Evolutionary conservation across 345 rosid species (phyloP), one percentile per base, ranked within the genome.

Genomic region (Acer saccharum): DNA sequence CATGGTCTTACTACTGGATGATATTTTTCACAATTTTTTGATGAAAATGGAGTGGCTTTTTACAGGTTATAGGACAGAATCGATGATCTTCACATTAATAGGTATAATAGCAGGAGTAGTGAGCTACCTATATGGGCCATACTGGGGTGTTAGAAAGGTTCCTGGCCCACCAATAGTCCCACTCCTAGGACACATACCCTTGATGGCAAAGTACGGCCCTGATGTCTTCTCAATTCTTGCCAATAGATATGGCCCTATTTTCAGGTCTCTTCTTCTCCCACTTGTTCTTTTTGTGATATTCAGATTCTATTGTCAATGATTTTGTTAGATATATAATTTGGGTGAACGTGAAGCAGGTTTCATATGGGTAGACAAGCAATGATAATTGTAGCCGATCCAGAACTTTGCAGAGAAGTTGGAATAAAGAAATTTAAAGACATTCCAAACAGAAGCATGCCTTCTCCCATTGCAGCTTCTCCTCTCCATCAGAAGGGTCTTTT

Each of bases 331-430:
- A 62, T 65, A 12, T 27, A 50, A 14, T 74, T 61, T 27, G 20
- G 52, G 9, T 80, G 78, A 52, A 23, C 35, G 6, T 80, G 77
- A 52, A 23, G 55, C 88, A 95, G 99, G 89, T 95, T 95, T 86
- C 99, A 95, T 78, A 90, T 95, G 99, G 99, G 98, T 21, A 92
- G 99, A 65, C 99, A 95, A 62, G 97, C 99, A 44, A 80, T 95
- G 69, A 87, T 95, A 76, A 91, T 95, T 10, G 74, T 93, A 23
- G 98, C 97, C 57, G 96, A 91, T 73, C 82, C 98, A 71, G 96
- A 91, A 82, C 90, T 95, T 7, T 95, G 94, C 77, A 91, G 82
- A 87, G 94, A 92, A 89, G 96, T 91, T 77, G 98, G 97, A 18
- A 93, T 93, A 23, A 95, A 86, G 85, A 95, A 95, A 79, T 95